Percentiles rank a stretch among this genome's conserved stretches.
Evolutionary conservation across 441 rosid species (phyloP).

Genomic region (Lepidium campestre): DNA sequence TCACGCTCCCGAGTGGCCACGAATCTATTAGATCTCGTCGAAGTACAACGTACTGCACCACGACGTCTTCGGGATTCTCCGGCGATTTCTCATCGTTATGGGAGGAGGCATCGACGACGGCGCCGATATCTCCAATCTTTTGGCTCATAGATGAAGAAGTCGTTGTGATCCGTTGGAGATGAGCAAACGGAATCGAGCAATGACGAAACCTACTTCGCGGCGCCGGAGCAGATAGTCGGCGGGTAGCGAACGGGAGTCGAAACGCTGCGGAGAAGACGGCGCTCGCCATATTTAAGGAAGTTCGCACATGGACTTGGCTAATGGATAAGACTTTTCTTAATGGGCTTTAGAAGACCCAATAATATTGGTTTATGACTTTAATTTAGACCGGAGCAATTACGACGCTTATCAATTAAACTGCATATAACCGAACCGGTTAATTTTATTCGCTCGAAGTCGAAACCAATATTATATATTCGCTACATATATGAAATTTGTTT

Average conservation of each 20-base stretch:
- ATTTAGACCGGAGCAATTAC: neutral
- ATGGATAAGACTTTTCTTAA: slow-evolving; percentile 15
- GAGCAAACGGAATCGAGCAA: neutral
- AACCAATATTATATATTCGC: neutral
- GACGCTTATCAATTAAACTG: neutral
- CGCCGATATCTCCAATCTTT: slow-evolving; percentile 4
- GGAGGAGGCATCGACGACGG: slow-evolving; percentile 9
- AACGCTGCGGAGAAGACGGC: slow-evolving; percentile 15
- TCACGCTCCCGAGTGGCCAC: slow-evolving; percentile 92
- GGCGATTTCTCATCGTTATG: slow-evolving; percentile 16
- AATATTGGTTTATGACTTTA: neutral
- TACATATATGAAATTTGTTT: too few species aligned
- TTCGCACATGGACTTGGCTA: neutral
- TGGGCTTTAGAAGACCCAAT: slow-evolving; percentile 21
- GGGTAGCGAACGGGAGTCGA: slow-evolving; percentile 8
- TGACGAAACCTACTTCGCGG: neutral
- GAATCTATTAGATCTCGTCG: slow-evolving; percentile 78
- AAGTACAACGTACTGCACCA: slow-evolving; percentile 84
- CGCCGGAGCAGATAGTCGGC: slow-evolving; percentile 3
- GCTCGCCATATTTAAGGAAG: slow-evolving; percentile 20
- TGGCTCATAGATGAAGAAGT: slow-evolving; percentile 41
- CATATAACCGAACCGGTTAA: neutral
- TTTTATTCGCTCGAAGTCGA: neutral
- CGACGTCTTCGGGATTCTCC: slow-evolving; percentile 39
- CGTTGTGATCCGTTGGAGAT: neutral